phyloP scores from a whole-genome alignment of 108 stramenopile species.

The Cyclotella kingstonii region DNA sequence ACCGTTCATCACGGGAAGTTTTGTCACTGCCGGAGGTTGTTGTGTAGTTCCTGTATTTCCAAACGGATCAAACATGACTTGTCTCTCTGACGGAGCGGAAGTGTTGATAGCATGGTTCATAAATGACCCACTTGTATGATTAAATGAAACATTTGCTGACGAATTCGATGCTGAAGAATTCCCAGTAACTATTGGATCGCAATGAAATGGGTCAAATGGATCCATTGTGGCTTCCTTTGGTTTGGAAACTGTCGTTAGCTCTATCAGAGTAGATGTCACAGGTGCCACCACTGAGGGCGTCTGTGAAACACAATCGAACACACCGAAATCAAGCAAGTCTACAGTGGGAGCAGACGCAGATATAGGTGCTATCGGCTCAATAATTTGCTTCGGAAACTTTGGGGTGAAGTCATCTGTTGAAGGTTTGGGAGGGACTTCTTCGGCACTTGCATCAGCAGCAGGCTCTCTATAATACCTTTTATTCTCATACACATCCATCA shows the following conservation, averaged over 20 bases:
- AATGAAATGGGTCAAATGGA: constrained; percentile 35
- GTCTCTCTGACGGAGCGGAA: constrained; percentile 6
- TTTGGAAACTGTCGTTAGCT: constrained; percentile 5
- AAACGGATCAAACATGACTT: constrained; percentile 36
- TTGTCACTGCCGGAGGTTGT: constrained; percentile 4
- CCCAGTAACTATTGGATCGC: background rate
- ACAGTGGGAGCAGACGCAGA: constrained; percentile 38
- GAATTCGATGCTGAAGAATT: background rate
- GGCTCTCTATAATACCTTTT: constrained; percentile 66
- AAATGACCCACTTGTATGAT: constrained; percentile 9
- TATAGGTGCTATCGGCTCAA: no score
- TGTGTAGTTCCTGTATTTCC: constrained; percentile 8
- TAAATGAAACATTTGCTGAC: constrained; percentile 5
- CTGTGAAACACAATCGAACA: constrained; percentile 21
- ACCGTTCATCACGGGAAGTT: constrained; percentile 28
- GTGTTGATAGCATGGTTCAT: constrained; percentile 1
- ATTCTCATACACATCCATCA: constrained; percentile 78
- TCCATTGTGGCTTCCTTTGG: constrained; percentile 13
- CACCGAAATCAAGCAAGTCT: constrained; percentile 64
- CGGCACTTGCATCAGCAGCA: background rate
- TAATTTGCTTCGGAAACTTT: no score
- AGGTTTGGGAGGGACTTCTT: no score
- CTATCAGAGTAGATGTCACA: background rate
- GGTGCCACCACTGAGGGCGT: constrained; percentile 10
- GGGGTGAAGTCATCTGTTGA: no score